phyloP scores from a whole-genome alignment of 345 rosid genomes.

The Cardamine chenopodiifolia region DNA sequence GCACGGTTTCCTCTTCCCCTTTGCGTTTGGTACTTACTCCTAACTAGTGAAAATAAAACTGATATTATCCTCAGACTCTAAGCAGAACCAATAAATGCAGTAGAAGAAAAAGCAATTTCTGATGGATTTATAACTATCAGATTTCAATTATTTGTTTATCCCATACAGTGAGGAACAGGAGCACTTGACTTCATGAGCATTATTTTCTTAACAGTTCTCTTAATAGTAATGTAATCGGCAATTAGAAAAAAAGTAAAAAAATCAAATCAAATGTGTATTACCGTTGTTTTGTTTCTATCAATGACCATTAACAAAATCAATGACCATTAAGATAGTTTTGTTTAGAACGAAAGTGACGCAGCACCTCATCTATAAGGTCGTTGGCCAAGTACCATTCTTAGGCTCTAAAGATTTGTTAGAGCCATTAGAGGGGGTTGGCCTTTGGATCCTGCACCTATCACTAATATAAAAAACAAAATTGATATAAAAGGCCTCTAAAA shows the following conservation, averaged over 20 bases:
- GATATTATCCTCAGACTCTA: not conserved
- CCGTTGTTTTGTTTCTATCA: not conserved
- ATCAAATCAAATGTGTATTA: not conserved
- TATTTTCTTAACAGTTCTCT: not conserved
- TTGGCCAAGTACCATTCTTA: not conserved
- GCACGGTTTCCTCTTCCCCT: not conserved
- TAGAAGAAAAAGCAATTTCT: too few relatives aligned
- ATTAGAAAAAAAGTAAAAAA: not conserved
- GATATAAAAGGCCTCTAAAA: not conserved
- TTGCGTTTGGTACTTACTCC: too few relatives aligned
- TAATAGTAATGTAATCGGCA: not conserved
- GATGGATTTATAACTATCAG: too few relatives aligned
- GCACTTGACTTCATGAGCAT: not conserved
- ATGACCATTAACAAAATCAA: constrained; percentile 2
- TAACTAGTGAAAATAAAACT: not conserved
- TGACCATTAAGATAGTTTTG: not conserved
- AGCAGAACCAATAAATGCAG: too few relatives aligned
- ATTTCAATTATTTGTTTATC: too few relatives aligned
- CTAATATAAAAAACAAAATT: not conserved
- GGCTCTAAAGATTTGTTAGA: not conserved
- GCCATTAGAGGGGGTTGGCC: not conserved
- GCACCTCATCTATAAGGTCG: not conserved
- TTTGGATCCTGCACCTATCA: not conserved
- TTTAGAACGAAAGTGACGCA: constrained; percentile 11
- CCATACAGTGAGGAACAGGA: too few relatives aligned